Percentiles rank a stretch among this genome's conserved stretches.
Evolutionary conservation across 805 yeast genomes (phyloP).

Genomic region (Lipomyces chichibuensis): DNA sequence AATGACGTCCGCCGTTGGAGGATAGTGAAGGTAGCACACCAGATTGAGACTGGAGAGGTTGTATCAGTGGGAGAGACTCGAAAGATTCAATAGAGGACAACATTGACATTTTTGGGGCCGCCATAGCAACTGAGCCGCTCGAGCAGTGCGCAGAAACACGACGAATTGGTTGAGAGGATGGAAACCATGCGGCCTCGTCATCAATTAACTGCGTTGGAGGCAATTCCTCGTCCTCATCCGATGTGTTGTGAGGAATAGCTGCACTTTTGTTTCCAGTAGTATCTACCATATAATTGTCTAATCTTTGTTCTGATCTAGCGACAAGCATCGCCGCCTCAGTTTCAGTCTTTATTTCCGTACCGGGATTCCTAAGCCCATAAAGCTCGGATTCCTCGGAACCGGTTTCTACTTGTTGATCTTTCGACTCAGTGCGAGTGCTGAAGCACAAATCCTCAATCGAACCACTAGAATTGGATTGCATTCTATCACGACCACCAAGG

Average conservation of each 20-base stretch:
- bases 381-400: background rate
- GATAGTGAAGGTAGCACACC: background rate
- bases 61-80: background rate
- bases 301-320: background rate
- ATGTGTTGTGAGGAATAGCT: background rate
- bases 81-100: background rate
- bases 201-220: background rate
- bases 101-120: background rate
- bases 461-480: background rate
- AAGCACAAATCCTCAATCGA: background rate
- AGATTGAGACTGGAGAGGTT: background rate
- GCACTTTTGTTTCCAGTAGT: background rate
- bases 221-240: background rate
- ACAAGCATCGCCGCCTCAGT: background rate
- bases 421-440: background rate
- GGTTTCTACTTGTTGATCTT: background rate
- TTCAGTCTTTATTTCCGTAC: background rate
- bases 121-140: background rate
- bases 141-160: background rate
- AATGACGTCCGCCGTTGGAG: background rate
- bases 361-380: background rate
- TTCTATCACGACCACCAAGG: background rate
- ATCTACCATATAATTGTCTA: background rate
- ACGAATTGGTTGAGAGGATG: background rate
- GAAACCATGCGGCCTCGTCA: background rate